phyloP scores from a whole-genome alignment of 1,139 yeast genomes.

The Geotrichum carabidarum region DNA sequence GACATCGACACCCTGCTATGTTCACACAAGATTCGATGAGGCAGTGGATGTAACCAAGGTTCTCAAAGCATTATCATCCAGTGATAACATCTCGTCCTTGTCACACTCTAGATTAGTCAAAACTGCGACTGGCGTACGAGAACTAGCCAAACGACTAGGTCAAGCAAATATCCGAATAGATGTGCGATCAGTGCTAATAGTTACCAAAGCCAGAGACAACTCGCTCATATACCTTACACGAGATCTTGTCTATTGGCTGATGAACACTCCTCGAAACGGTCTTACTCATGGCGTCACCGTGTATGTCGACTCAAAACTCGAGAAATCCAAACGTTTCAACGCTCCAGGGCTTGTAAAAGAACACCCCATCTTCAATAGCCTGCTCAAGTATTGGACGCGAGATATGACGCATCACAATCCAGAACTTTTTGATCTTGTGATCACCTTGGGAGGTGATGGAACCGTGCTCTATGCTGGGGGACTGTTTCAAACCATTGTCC shows the following conservation, averaged over 20 bases:
- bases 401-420: conserved; percentile 51
- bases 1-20: conserved; percentile 18
- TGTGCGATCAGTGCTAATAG: conserved; percentile 66
- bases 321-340: conserved; percentile 58
- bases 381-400: conserved; percentile 55
- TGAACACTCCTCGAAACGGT: conserved; percentile 30
- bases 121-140: conserved; percentile 81
- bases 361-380: conserved; percentile 37
- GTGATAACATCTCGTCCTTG: conserved; percentile 20
- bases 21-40: conserved; percentile 29
- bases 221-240: conserved; percentile 68
- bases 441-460: conserved; percentile 88
- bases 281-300: conserved; percentile 47
- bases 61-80: conserved; percentile 25
- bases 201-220: conserved; percentile 81
- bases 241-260: conserved; percentile 72
- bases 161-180: conserved; percentile 70
- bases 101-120: conserved; percentile 43
- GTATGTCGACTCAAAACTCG: conserved; percentile 65
- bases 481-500: conserved; percentile 72
- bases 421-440: conserved; percentile 64
- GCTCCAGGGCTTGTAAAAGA: conserved; percentile 33
- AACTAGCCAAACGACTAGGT: conserved; percentile 68
- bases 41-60: conserved; percentile 26
- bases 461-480: conserved; percentile 78